Conservation (phyloP, 306 rosid genomes). For the Erythrophleum fordii region DNA sequence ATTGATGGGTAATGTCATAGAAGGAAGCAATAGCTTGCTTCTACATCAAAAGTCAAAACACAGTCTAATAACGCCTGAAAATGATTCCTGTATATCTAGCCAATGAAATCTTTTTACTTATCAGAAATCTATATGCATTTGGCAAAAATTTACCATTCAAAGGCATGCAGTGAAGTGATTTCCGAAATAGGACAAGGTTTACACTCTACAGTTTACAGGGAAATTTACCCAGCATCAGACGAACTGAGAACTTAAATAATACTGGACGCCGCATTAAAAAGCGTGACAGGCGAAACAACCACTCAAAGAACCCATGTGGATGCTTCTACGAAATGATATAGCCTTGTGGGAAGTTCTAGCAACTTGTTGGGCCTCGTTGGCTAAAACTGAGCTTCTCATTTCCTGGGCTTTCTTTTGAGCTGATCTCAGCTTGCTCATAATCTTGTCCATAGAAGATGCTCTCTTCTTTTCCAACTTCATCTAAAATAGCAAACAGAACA, state of each 20-base stretch:
- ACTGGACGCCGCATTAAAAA: slow-evolving; percentile 51
- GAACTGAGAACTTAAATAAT: slow-evolving; percentile 39
- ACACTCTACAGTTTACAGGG: slow-evolving; percentile 31
- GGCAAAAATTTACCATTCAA: slow-evolving; percentile 1
- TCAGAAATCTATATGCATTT: slow-evolving; percentile 10
- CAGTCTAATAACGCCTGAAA: slow-evolving; percentile 2
- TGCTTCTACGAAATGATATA: slow-evolving; percentile 55
- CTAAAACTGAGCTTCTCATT: slow-evolving; percentile 76
- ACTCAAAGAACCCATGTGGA: slow-evolving; percentile 75
- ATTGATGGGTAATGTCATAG: neutral
- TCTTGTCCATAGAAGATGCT: slow-evolving; percentile 92
- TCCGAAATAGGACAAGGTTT: slow-evolving; percentile 17
- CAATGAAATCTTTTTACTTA: neutral
- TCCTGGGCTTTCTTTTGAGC: slow-evolving; percentile 96
- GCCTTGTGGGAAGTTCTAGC: slow-evolving; percentile 59
- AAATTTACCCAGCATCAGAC: slow-evolving; percentile 52
- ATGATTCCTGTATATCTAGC: slow-evolving; percentile 16
- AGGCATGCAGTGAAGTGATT: slow-evolving; percentile 19
- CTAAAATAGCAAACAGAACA: slow-evolving; percentile 48
- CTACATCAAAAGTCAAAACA: slow-evolving; percentile 1
- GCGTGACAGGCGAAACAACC: slow-evolving; percentile 92
- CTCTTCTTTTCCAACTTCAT: slow-evolving; percentile 97
- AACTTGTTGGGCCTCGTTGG: slow-evolving; percentile 66
- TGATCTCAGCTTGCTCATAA: slow-evolving; percentile 81
- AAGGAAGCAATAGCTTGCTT: slow-evolving; percentile 25